A percentile compares a stretch with the other conserved stretches of the same genome.
These are phyloP conservation scores for Pythium apleroticum DNA, from an alignment of 352 stramenopile genomes.

Conservation along the genomic window DNA sequence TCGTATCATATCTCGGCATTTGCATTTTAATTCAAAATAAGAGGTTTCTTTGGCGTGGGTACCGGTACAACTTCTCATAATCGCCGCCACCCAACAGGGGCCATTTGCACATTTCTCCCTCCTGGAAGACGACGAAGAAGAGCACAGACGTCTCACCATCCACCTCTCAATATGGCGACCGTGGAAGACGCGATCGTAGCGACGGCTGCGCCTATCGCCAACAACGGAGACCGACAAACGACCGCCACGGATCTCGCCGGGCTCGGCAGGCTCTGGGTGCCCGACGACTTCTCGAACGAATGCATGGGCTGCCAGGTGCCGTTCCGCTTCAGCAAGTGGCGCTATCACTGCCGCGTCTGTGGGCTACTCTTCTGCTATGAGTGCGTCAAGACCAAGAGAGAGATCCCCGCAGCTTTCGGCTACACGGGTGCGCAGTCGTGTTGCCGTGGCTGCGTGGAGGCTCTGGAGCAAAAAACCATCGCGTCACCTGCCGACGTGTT, in stretches of 20 bases:
- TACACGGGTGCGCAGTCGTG: conserved; percentile 76
- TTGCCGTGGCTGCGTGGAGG: conserved; percentile 79
- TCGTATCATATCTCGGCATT: no score
- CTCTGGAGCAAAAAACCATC: conserved; percentile 84
- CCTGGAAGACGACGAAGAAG: no score
- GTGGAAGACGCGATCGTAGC: no score
- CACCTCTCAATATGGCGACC: no score
- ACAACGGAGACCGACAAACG: no score
- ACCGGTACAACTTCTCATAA: no score
- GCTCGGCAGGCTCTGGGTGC: conserved; percentile 85
- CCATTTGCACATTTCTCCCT: no score
- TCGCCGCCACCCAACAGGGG: no score
- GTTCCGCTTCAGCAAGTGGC: conserved; percentile 79
- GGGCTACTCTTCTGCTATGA: conserved; percentile 76
- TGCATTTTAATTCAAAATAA: no score
- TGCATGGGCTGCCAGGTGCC: conserved; percentile 85
- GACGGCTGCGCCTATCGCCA: no score
- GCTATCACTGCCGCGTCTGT: conserved; percentile 85
- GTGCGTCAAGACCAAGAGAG: conserved; percentile 84
- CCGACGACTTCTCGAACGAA: conserved; percentile 83
- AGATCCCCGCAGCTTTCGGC: conserved; percentile 72
- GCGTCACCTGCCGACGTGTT: conserved; percentile 84
- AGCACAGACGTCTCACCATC: no score
- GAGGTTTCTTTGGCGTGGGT: no score
- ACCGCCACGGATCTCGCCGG: conserved; percentile 33